Evolutionary conservation across 768 basidiomycete species (phyloP), one percentile per base, ranked within the genome.

Genomic region (Pleurotus citrinopileatus): DNA sequence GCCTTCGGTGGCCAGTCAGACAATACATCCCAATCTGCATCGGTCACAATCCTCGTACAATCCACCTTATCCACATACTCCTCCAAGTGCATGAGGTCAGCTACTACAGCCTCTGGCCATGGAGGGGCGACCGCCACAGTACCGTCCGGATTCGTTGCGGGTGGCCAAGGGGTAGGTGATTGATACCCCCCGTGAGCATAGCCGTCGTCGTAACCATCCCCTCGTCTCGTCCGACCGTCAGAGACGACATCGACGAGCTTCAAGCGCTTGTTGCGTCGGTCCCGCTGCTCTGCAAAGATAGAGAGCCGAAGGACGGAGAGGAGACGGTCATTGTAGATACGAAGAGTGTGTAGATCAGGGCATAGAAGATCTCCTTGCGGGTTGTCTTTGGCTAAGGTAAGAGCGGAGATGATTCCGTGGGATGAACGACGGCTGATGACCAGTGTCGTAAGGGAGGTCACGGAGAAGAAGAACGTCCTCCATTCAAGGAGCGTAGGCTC

Each of bases 21-120:
- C n/a, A 51, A n/a, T 17, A 51, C 34, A 32, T 51, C 48, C 48
- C 48, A 51, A 7, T 51, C 48, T 10, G 48, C 15, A 37, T 51
- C 34, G 10, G 34, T 51, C 9, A 34, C 48, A 25, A 51, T 19
- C 48, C 34, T 51, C 48, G n/a, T 37, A 37, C 34, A 51, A 19
- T 51, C 48, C 34, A 51, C 48, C 34, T 51, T 51, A 37, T 51
- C 48, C 29, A 51, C 48, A 37, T 51, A 51, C 48, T 51, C 48
- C 32, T 34, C 22, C 20, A 51, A 15, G 32, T 51, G 48, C 48
- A 51, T 34, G 19, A 51, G 34, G 6, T 51, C 48, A 34, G 48
- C 29, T 10, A 51, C 48, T 17, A 51, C 48, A 36, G 48, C 48
- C 32, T 51, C 48, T 15, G 48, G 48, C 48, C 48, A 51, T 4